Base-by-base conservation (phyloP, 1,139 yeast species). In the Blastobotrys raffinosifermentans region DNA sequence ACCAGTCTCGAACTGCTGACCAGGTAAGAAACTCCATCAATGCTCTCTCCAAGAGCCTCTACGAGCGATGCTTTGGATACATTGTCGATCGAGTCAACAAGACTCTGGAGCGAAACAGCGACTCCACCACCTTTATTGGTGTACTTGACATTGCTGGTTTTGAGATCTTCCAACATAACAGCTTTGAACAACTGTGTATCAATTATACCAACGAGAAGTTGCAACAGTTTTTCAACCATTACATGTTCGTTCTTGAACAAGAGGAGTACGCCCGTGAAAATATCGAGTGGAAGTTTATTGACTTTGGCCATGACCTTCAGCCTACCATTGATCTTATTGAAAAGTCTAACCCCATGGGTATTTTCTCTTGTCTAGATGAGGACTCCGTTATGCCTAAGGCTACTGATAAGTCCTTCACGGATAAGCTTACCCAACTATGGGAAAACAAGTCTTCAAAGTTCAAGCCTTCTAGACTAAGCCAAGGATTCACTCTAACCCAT, bases 181-280 rank as follows among this genome's bases (percentile, higher is more conserved):
- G 96, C 1, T 91, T 93, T 58, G 99, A 93, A 59, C 99, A 93
- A 61, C 71, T 93, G 31, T 91, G 98, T 63, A 93, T 93, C 57
- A 93, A 93, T 55, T 91, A 85, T 58, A 91, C 98, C 34, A 93
- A 93, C 60, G 99, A 93, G 61, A 87, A 85, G 56, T 69, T 93
- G 32, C 98, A 93, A 61, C 98, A 93, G 59, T 91, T 87, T 55
- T 93, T 93, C 72, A 93, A 93, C 57, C 98, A 93, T 59, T 97
- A 91, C 60, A 89, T 94, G 75, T 93, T 93, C 65, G 94, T 89
- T 10, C 70, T 93, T 29, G 99, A 93, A 60, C 99, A 93, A 62
- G 89, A 89, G 55, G 98, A 93, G 61, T 93, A 93, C 54, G 66
- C 89, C 44, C 75, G 87, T 40, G 98, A 93, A 63, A 85, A 87